Evolutionary conservation across 2,329 filamentous ascomycete genomes (phyloP).

Genomic region (Epichloe festucae): DNA sequence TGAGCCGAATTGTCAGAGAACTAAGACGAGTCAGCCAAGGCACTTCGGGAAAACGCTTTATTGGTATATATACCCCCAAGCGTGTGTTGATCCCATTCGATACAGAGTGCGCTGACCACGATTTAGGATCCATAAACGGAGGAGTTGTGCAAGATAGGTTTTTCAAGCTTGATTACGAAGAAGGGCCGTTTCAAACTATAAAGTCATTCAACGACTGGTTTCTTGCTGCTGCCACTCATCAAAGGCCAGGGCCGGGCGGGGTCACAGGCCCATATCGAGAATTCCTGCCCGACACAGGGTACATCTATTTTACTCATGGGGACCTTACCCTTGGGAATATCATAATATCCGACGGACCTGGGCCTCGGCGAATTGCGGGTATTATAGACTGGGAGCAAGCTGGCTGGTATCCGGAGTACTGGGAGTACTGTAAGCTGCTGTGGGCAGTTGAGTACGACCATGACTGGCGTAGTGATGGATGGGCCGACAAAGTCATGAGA

Average conservation of each 20-base stretch:
- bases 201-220: constrained; percentile 12
- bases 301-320: constrained; percentile 14
- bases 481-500: no score
- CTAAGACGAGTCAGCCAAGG: not conserved
- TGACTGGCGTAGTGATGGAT: no score
- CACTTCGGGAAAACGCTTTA: not conserved
- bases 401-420: constrained; percentile 15
- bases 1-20: constrained; percentile 5
- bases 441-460: no score
- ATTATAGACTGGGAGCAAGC: constrained; percentile 16
- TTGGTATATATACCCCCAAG: not conserved
- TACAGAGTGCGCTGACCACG: constrained; percentile 4
- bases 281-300: constrained; percentile 9
- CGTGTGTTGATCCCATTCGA: not conserved
- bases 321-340: constrained; percentile 13
- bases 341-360: constrained; percentile 7
- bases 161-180: constrained; percentile 11
- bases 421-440: not conserved
- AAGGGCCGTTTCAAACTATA: constrained; percentile 9
- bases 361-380: constrained; percentile 4
- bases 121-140: constrained; percentile 11
- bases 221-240: constrained; percentile 10
- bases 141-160: constrained; percentile 12
- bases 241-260: constrained; percentile 5
- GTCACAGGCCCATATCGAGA: not conserved